A percentile compares a stretch with the other conserved stretches of the same genome.
These are phyloP conservation scores for Daldinia sp. DNA, from an alignment of 2,329 filamentous ascomycete species.

Conservation along the genomic window DNA sequence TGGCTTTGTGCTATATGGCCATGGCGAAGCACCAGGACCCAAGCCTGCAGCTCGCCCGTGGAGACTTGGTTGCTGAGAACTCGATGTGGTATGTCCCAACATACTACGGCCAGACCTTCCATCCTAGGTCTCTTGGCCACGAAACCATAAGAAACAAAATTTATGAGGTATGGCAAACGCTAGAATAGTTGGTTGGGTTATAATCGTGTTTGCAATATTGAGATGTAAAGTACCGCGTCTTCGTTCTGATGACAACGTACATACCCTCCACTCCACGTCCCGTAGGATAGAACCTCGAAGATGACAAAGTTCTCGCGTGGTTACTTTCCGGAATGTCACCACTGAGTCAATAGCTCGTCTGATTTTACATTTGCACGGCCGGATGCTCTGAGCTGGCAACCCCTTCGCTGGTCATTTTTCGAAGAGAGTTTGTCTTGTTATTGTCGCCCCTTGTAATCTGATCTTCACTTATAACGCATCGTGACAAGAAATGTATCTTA, in stretches of 20 bases:
- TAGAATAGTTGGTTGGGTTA: conserved; percentile 10
- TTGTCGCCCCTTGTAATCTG: background rate
- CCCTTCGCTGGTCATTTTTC: background rate
- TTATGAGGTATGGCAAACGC: conserved; percentile 46
- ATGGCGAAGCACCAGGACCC: conserved; percentile 50
- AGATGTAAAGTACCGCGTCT: background rate
- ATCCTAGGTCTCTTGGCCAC: conserved; percentile 53
- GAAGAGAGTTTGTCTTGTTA: background rate
- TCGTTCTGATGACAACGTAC: background rate
- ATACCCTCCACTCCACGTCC: background rate
- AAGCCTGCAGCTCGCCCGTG: conserved; percentile 44
- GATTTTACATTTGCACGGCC: background rate
- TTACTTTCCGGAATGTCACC: background rate
- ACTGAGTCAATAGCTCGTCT: background rate
- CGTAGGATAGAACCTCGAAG: background rate
- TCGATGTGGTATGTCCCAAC: conserved; percentile 59
- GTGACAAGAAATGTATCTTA: background rate
- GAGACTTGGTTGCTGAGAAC: conserved; percentile 42
- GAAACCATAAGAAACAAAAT: conserved; percentile 49
- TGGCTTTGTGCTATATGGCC: conserved; percentile 56
- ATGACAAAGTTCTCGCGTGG: background rate
- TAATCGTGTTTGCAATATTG: background rate
- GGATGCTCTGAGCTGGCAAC: background rate
- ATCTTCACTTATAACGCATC: background rate
- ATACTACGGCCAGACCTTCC: conserved; percentile 57